Conservation (phyloP, 352 stramenopile genomes). For the Elongisporangium prolatum region DNA sequence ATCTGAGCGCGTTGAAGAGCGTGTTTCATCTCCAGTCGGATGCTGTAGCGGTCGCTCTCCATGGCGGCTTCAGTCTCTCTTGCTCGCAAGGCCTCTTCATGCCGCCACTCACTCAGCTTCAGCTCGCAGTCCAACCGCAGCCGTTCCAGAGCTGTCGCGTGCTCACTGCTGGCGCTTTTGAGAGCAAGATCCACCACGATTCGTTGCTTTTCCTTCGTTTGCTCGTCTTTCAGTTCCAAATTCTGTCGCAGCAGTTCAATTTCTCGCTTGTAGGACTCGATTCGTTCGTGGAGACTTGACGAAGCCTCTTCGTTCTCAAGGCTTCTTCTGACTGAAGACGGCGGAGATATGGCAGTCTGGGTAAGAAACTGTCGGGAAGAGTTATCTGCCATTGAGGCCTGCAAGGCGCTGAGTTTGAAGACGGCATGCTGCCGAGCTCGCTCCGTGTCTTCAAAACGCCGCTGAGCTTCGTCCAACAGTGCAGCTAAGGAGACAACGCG, state of each 20-base stretch:
- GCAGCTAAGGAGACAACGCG: conserved; percentile 20
- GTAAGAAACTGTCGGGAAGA: conserved; percentile 19
- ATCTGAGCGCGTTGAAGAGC: conserved; percentile 52
- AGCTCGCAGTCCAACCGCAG: conserved; percentile 44
- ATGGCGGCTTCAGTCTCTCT: conserved; percentile 47
- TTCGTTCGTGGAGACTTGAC: conserved; percentile 21
- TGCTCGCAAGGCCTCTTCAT: conserved; percentile 45
- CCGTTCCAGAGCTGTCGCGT: conserved; percentile 41
- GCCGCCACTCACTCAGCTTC: conserved; percentile 40
- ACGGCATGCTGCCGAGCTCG: conserved; percentile 45
- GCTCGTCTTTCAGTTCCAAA: conserved; percentile 42
- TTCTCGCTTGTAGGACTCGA: conserved; percentile 66
- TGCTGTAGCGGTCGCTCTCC: conserved; percentile 65
- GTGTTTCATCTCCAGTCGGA: conserved; percentile 59
- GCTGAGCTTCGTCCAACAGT: conserved; percentile 36
- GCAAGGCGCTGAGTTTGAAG: conserved; percentile 61
- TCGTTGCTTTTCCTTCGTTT: conserved; percentile 45
- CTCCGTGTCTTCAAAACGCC: conserved; percentile 49
- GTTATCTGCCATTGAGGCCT: conserved; percentile 27
- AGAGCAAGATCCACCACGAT: conserved; percentile 45
- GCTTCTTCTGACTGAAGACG: background rate
- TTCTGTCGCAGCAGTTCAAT: conserved; percentile 59
- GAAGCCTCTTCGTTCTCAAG: conserved; percentile 1
- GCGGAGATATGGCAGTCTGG: background rate
- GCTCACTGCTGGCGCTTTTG: conserved; percentile 39